Evolutionary conservation across 2,329 filamentous ascomycete genomes (phyloP), one percentile per base, ranked within the genome.

Genomic region (Cladophialophora exuberans): DNA sequence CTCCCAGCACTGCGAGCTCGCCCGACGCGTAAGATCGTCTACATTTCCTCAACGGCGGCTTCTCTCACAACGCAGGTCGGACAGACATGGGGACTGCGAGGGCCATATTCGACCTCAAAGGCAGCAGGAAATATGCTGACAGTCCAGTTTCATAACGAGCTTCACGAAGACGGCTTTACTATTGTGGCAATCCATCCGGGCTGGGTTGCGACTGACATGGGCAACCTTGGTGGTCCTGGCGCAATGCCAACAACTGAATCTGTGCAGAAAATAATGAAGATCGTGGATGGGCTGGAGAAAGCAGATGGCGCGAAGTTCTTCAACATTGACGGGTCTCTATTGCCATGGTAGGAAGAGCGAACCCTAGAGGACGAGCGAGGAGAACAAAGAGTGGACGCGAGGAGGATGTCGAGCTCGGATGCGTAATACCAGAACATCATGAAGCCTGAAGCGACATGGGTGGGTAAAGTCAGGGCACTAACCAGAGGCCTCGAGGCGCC

Each of bases 121-220:
- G 50, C 54, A 9, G 55, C 55, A 4, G 50, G 44, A n/a, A 57
- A 57, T 33, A 54, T 51, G 49, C 22, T 57, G 39, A 30, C 50
- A 11, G 38, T 53, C 17, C 55, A 57, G 15, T 33, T 43, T 26
- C 55, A 57, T 35, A 54, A 57, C 6, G 50, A 54, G 36, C 55
- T 54, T 10, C 31, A 46, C 18, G 28, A 42, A 10, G 50, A 54
- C 20, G 45, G 55, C 11, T 53, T 54, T 22, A 57, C 43, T 2
- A 25, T 54, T 11, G 38, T 54, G 20, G 31, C 44, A 6, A 44
- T 54, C n/a, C 44, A 57, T 35, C 44, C 50, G 1, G 50, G 55
- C 11, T 54, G 44, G 50, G 50, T 53, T 10, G 49, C 38, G 3
- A 57, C 49, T 15, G 49, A 45, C 36, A 57, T 57, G 43, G 55